Conservation (phyloP, 495 filamentous ascomycete genomes). For the Tetracladium marchalianum region DNA sequence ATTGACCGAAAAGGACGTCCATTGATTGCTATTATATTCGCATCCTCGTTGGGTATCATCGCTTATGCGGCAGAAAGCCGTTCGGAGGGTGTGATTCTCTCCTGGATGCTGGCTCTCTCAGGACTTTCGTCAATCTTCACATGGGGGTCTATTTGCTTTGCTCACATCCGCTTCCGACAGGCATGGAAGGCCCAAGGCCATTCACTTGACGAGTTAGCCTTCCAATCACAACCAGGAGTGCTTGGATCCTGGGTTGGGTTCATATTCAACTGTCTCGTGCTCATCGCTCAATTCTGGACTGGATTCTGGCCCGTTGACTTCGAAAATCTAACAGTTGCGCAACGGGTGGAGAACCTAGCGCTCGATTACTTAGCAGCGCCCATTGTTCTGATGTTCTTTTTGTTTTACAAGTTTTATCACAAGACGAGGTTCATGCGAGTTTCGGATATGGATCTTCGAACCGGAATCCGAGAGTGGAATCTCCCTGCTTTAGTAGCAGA, state of each 20-base stretch:
- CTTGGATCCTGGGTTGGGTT: constrained; percentile 80
- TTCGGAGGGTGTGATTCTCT: constrained; percentile 54
- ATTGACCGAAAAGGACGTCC: constrained; percentile 80
- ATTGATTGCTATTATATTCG: constrained; percentile 59
- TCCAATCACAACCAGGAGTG: constrained; percentile 69
- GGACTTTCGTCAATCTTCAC: constrained; percentile 87
- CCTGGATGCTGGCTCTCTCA: constrained; percentile 85
- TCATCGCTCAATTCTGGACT: constrained; percentile 90
- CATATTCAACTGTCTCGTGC: constrained; percentile 66
- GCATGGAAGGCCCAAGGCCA: constrained; percentile 67
- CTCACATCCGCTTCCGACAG: constrained; percentile 82
- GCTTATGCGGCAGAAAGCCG: constrained; percentile 66
- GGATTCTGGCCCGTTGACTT: constrained; percentile 70
- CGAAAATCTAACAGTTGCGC: constrained; percentile 25
- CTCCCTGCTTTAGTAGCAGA: constrained; percentile 62
- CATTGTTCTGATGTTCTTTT: constrained; percentile 63
- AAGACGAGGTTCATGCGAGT: constrained; percentile 53
- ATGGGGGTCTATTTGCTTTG: constrained; percentile 81
- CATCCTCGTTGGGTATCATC: constrained; percentile 63
- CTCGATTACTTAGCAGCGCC: constrained; percentile 69
- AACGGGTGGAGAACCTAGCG: constrained; percentile 59
- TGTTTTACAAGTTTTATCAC: constrained; percentile 67
- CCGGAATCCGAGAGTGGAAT: constrained; percentile 80
- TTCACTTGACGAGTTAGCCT: constrained; percentile 65
- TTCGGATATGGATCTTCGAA: constrained; percentile 73